phyloP scores from a whole-genome alignment of 2,329 filamentous ascomycete species.

The Claviceps citrina region DNA sequence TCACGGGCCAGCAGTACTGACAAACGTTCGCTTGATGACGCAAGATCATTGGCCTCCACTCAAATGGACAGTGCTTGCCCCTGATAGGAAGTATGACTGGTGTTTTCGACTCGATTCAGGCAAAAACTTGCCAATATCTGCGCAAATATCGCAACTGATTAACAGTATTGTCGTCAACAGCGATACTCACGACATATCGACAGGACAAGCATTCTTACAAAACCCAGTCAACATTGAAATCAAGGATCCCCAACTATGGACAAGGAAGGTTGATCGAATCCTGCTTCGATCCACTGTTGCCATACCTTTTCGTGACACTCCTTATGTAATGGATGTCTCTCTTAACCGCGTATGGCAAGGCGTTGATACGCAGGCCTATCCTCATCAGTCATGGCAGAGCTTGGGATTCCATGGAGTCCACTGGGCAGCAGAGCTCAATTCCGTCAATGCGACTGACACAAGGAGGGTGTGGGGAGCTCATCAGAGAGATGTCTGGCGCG shows the following conservation, averaged over 20 bases:
- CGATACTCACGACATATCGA: background rate
- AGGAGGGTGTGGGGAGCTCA: conserved; percentile 18
- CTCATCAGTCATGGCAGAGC: conserved; percentile 16
- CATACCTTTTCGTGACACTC: conserved; percentile 17
- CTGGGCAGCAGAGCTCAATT: conserved; percentile 23
- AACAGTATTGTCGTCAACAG: conserved; percentile 10
- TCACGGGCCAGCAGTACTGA: conserved; percentile 9
- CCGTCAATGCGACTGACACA: conserved; percentile 10
- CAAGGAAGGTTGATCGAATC: conserved; percentile 8
- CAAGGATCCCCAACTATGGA: background rate
- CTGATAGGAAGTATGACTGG: conserved; percentile 23
- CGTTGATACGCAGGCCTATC: conserved; percentile 5
- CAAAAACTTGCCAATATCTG: conserved; percentile 9
- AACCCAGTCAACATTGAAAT: background rate
- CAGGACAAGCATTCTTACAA: conserved; percentile 1
- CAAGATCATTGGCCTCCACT: conserved; percentile 12
- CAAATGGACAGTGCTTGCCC: conserved; percentile 20
- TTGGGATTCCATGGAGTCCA: conserved; percentile 19
- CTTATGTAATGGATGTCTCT: conserved; percentile 20
- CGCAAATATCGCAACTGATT: conserved; percentile 9
- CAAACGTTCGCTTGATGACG: conserved; percentile 10
- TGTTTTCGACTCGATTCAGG: conserved; percentile 17
- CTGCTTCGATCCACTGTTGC: conserved; percentile 14
- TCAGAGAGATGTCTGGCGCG: conserved; percentile 19
- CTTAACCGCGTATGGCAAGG: conserved; percentile 16